phyloP scores from a whole-genome alignment of 139 green algal species.

The Desmodesmus armatus region DNA sequence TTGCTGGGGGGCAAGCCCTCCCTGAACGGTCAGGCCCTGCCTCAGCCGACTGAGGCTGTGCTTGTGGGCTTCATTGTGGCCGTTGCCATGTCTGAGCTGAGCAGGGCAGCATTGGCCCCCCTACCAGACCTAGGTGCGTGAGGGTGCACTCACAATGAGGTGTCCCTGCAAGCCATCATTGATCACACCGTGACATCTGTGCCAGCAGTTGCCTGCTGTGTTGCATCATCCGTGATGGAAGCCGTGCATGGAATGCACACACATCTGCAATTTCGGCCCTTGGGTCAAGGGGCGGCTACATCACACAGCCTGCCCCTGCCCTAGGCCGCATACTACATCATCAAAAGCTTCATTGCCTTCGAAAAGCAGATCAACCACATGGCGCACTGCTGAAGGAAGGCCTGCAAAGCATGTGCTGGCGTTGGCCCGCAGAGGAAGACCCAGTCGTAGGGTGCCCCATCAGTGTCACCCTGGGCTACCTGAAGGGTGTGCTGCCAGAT shows the following conservation, averaged over 20 bases:
- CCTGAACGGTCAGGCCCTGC: not conserved
- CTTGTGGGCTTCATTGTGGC: conserved; percentile 37
- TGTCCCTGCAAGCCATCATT: too few relatives aligned
- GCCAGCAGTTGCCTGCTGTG: not conserved
- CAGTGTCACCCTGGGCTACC: conserved; percentile 29
- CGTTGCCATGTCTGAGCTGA: conserved; percentile 34
- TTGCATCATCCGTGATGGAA: too few relatives aligned
- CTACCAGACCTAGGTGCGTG: conserved; percentile 38
- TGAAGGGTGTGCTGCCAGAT: conserved; percentile 44
- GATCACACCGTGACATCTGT: too few relatives aligned
- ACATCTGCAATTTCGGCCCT: not conserved
- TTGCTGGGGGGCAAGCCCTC: conserved; percentile 25
- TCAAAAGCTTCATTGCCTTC: not conserved
- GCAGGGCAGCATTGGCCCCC: conserved; percentile 26
- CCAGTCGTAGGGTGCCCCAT: conserved; percentile 26
- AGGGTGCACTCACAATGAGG: not conserved
- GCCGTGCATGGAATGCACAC: not conserved
- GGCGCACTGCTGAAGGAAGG: not conserved
- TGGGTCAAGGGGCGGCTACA: too few relatives aligned
- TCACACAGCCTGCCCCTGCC: not conserved
- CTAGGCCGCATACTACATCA: not conserved
- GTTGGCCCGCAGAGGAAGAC: conserved; percentile 27
- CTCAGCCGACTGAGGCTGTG: conserved; percentile 30
- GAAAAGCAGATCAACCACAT: not conserved
- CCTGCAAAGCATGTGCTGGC: too few relatives aligned